Percentiles rank a stretch among this genome's conserved stretches.
phyloP scores from a whole-genome alignment of 2,329 filamentous ascomycete genomes.

The Aschersonia sp. region DNA sequence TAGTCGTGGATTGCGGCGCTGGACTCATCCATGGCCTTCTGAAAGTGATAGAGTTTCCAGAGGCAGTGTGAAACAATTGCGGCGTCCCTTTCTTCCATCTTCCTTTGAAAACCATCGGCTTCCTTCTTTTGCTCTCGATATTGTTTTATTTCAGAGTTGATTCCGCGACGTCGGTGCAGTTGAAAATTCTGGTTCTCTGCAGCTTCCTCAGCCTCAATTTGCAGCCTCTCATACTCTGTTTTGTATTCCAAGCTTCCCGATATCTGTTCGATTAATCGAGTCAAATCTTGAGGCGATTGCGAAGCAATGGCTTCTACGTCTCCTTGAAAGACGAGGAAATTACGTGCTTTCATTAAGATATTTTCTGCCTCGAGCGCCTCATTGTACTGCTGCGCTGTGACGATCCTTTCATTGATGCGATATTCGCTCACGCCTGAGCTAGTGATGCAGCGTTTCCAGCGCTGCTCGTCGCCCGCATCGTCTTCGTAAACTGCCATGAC shows the following conservation, averaged over 20 bases:
- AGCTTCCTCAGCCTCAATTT: slow-evolving; percentile 72
- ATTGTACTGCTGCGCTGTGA: slow-evolving; percentile 87
- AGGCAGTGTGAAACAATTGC: slow-evolving; percentile 87
- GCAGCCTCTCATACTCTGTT: slow-evolving; percentile 81
- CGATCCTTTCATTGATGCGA: slow-evolving; percentile 83
- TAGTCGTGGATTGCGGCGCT: slow-evolving; percentile 82
- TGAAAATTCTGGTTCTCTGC: slow-evolving; percentile 81
- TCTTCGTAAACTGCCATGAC: slow-evolving; percentile 99
- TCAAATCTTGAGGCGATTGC: slow-evolving; percentile 87
- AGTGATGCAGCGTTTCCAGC: slow-evolving; percentile 93
- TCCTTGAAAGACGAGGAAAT: slow-evolving; percentile 96
- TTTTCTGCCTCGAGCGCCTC: slow-evolving; percentile 84
- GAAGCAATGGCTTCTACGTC: slow-evolving; percentile 95
- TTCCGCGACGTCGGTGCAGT: slow-evolving; percentile 75
- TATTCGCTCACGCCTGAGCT: slow-evolving; percentile 84
- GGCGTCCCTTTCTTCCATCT: slow-evolving; percentile 78
- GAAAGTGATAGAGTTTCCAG: slow-evolving; percentile 95
- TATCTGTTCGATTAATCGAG: slow-evolving; percentile 89
- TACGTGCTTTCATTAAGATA: slow-evolving; percentile 93
- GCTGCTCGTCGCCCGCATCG: slow-evolving; percentile 85
- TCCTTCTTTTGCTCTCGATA: slow-evolving; percentile 96
- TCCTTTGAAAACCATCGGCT: slow-evolving; percentile 83
- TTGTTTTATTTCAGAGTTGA: slow-evolving; percentile 96
- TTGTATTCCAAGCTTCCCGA: slow-evolving; percentile 94
- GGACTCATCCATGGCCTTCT: slow-evolving; percentile 84